Conservation (phyloP, 768 basidiomycete species). For the Tricholoma saponaceum region DNA sequence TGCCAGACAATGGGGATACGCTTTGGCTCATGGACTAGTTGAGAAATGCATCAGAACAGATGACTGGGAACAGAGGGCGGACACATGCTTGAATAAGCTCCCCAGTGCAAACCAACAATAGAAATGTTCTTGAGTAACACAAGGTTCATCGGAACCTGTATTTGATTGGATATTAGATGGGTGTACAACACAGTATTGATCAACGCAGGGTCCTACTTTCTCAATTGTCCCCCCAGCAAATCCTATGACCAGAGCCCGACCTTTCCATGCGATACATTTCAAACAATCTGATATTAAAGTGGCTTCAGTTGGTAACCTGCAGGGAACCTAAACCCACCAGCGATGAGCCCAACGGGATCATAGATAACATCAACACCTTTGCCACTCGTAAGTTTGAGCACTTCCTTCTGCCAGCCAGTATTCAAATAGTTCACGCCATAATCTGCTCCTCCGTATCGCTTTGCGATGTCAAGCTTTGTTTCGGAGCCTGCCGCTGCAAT, state of each 20-base stretch:
- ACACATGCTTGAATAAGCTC: constrained; percentile 64
- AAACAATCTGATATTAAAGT: constrained; percentile 54
- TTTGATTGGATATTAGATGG: constrained; percentile 15
- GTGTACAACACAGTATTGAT: constrained; percentile 1
- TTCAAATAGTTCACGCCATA: constrained; percentile 74
- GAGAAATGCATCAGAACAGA: neutral
- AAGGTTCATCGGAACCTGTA: constrained; percentile 77
- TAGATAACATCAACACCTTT: constrained; percentile 86
- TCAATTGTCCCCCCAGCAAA: constrained; percentile 86
- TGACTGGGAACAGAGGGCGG: neutral
- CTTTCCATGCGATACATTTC: constrained; percentile 95
- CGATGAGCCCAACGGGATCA: constrained; percentile 81
- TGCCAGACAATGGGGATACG: constrained; percentile 70
- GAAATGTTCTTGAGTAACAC: constrained; percentile 85
- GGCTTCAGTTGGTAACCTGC: neutral
- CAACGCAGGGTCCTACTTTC: constrained; percentile 43
- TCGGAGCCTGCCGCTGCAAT: constrained; percentile 88
- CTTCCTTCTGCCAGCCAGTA: constrained; percentile 85
- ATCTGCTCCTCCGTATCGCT: constrained; percentile 78
- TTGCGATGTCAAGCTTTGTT: constrained; percentile 76
- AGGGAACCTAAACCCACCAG: constrained; percentile 36
- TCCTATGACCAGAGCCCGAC: constrained; percentile 88
- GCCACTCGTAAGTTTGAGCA: constrained; percentile 75
- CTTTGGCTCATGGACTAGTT: constrained; percentile 58
- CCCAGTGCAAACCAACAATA: constrained; percentile 85